Evolutionary conservation across 2,329 filamentous ascomycete genomes (phyloP).

Genomic region (Basipetospora chlamydospora): DNA sequence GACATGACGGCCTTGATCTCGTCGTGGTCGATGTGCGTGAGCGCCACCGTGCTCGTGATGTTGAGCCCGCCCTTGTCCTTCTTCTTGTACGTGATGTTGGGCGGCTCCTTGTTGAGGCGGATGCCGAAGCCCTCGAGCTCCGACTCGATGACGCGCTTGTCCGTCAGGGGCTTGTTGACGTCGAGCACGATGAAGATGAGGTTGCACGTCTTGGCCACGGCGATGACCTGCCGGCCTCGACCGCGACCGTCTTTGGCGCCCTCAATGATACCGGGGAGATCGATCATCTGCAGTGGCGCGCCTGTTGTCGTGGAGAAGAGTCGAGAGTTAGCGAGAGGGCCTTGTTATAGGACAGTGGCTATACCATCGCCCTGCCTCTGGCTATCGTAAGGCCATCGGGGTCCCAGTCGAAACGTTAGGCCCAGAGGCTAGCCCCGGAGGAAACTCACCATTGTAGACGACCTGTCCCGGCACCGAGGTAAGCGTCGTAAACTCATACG

Average conservation of each 20-base stretch:
- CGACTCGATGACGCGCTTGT: conserved; percentile 88
- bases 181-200: conserved; percentile 97
- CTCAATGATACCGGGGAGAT: conserved; percentile 96
- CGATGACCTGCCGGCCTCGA: conserved; percentile 95
- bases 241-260: conserved; percentile 97
- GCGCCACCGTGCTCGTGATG: conserved; percentile 85
- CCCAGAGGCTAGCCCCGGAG: too few relatives aligned
- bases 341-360: too few relatives aligned
- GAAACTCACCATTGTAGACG: conserved; percentile 60
- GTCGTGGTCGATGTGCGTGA: conserved; percentile 85
- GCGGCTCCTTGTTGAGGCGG: conserved; percentile 89
- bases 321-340: too few relatives aligned
- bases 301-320: too few relatives aligned
- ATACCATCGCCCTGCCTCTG: too few relatives aligned
- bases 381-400: too few relatives aligned
- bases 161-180: conserved; percentile 94
- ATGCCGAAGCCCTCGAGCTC: conserved; percentile 97
- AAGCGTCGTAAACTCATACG: conserved; percentile 97
- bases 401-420: too few relatives aligned
- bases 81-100: conserved; percentile 98
- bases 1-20: conserved; percentile 97
- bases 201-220: conserved; percentile 96
- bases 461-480: conserved; percentile 96
- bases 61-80: conserved; percentile 97
- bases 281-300: conserved; percentile 94